phyloP scores from a whole-genome alignment of 1,284 basidiomycete genomes.

The Trichosporon faecale region DNA sequence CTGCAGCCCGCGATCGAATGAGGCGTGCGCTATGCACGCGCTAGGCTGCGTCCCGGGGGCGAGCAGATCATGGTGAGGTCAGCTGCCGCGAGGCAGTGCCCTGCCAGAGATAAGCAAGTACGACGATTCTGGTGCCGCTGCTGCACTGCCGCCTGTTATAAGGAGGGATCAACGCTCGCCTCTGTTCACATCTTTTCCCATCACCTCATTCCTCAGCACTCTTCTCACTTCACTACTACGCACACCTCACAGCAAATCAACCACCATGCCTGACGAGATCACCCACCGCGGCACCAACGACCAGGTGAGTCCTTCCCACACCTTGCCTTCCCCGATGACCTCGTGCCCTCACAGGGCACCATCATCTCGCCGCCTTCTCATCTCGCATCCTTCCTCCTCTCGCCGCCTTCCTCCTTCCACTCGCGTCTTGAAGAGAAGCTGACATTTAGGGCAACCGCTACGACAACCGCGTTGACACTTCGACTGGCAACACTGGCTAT shows the following conservation, averaged over 20 bases:
- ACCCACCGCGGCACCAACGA: slow-evolving; percentile 58
- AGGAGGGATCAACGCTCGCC: neutral
- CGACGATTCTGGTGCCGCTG: neutral
- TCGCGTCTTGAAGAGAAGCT: too few species aligned
- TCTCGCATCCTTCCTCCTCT: too few species aligned
- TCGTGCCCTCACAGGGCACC: too few species aligned
- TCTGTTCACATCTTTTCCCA: neutral
- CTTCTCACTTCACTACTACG: neutral
- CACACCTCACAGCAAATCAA: neutral
- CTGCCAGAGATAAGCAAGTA: too few species aligned
- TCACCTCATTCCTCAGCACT: neutral
- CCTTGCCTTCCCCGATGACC: neutral
- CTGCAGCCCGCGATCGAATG: neutral
- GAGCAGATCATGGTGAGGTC: neutral
- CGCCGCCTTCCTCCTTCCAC: too few species aligned
- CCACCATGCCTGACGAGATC: slow-evolving; percentile 27
- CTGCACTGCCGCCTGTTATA: neutral
- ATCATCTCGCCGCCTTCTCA: too few species aligned
- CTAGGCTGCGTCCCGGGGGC: neutral
- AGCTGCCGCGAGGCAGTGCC: too few species aligned
- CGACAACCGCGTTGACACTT: slow-evolving; percentile 54
- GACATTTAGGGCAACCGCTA: slow-evolving; percentile 59
- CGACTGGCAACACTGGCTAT: slow-evolving; percentile 55
- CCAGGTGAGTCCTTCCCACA: slow-evolving; percentile 51
- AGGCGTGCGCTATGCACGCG: neutral